Evolutionary conservation across 1,284 basidiomycete genomes (phyloP).

Genomic region (Farysia itapuensis): DNA sequence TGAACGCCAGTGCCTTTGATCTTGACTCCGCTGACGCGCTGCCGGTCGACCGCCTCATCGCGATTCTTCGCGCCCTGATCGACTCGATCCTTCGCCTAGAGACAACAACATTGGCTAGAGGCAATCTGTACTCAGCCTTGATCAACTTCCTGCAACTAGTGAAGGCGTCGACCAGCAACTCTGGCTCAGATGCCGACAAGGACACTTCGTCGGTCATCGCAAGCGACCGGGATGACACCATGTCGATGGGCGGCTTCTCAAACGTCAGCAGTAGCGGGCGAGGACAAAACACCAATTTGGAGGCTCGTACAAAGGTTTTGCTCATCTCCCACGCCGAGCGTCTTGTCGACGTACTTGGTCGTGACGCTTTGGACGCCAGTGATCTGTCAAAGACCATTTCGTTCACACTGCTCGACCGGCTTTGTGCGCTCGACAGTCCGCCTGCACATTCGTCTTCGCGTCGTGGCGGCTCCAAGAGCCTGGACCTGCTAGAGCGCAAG

Average conservation of each 20-base stretch:
- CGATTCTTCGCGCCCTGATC: constrained; percentile 75
- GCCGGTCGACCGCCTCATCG: constrained; percentile 70
- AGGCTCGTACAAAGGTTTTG: constrained; percentile 67
- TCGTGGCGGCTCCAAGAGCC: constrained; percentile 62
- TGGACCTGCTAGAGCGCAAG: constrained; percentile 71
- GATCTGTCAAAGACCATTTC: constrained; percentile 96
- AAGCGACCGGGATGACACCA: constrained; percentile 33
- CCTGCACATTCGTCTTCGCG: constrained; percentile 20
- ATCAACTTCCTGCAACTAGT: constrained; percentile 81
- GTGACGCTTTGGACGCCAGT: constrained; percentile 89
- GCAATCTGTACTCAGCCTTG: constrained; percentile 88
- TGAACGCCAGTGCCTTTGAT: constrained; percentile 27
- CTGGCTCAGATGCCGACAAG: constrained; percentile 33
- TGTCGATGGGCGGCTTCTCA: constrained; percentile 35
- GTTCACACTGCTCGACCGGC: constrained; percentile 79
- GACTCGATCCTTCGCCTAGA: constrained; percentile 77
- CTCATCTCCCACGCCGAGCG: constrained; percentile 68
- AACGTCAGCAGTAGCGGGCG: constrained; percentile 24
- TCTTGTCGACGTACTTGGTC: constrained; percentile 74
- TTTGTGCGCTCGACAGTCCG: constrained; percentile 63
- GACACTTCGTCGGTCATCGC: constrained; percentile 40
- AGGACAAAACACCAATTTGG: constrained; percentile 62
- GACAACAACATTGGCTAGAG: constrained; percentile 84
- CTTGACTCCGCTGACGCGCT: constrained; percentile 50
- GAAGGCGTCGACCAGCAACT: constrained; percentile 8